Evolutionary conservation across 2,329 filamentous ascomycete species (phyloP).

Genomic region (Neurospora sp.): DNA sequence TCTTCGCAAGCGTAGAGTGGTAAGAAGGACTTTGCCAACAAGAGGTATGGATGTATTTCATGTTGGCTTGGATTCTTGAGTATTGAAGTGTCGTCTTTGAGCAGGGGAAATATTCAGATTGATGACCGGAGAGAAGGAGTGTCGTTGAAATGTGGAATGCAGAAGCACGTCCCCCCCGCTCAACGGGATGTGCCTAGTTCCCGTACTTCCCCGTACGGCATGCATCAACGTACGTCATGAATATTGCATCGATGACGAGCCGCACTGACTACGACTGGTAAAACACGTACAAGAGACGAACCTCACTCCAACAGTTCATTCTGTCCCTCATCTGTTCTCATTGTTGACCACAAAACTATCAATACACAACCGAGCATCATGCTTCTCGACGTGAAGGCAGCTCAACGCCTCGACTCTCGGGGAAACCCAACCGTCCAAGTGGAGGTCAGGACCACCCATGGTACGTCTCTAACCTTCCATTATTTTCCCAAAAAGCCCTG

Average conservation of each 20-base stretch:
- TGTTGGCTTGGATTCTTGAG: not conserved
- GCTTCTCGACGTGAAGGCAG: not conserved
- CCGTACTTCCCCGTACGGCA: not conserved
- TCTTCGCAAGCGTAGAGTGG: not conserved
- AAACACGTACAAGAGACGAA: not conserved
- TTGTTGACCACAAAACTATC: not conserved
- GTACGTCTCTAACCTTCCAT: constrained; percentile 1
- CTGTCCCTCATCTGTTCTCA: not conserved
- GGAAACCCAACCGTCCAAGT: constrained; percentile 28
- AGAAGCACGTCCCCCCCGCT: not conserved
- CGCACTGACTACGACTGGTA: not conserved
- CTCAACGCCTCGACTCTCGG: constrained; percentile 21
- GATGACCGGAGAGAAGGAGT: not conserved
- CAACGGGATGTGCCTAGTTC: not conserved
- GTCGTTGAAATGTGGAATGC: not conserved
- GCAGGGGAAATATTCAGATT: not conserved
- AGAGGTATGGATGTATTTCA: no score
- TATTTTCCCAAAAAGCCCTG: not conserved
- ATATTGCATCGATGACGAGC: not conserved
- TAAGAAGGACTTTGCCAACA: not conserved
- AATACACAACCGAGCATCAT: not conserved
- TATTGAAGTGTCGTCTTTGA: not conserved
- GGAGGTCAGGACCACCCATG: constrained; percentile 18
- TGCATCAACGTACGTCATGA: not conserved
- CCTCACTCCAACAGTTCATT: not conserved